phyloP scores from a whole-genome alignment of 1,284 basidiomycete genomes.

The Ustilago trichophora region DNA sequence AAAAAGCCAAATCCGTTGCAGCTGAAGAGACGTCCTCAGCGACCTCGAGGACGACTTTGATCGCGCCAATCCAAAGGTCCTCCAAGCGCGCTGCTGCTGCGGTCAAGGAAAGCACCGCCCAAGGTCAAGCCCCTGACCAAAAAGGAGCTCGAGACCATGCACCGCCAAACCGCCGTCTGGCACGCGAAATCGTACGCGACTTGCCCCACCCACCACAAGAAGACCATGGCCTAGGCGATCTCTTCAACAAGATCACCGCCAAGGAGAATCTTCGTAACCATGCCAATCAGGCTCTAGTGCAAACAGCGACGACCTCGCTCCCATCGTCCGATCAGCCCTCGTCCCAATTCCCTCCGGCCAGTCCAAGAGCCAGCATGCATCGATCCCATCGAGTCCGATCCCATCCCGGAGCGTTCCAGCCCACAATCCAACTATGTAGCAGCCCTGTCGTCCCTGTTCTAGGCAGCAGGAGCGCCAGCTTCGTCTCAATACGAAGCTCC shows the following conservation, averaged over 20 bases:
- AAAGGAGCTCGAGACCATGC: conserved; percentile 58
- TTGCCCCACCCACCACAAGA: conserved; percentile 39
- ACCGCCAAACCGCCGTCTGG: conserved; percentile 52
- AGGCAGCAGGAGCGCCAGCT: conserved; percentile 33
- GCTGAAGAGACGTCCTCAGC: conserved; percentile 29
- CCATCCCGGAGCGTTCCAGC: conserved; percentile 34
- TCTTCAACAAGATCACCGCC: conserved; percentile 49
- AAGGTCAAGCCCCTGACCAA: conserved; percentile 51
- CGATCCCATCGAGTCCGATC: conserved; percentile 46
- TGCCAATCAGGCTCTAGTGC: background rate
- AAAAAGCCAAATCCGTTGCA: conserved; percentile 8
- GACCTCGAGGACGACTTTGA: conserved; percentile 29
- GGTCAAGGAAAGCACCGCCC: conserved; percentile 19
- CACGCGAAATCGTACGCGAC: conserved; percentile 48
- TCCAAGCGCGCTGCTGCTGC: conserved; percentile 17
- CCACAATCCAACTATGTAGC: conserved; percentile 24
- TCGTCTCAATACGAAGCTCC: conserved; percentile 20
- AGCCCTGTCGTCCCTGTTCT: conserved; percentile 34
- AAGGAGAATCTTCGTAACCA: conserved; percentile 10
- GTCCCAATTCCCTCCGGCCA: conserved; percentile 40
- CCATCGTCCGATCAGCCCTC: conserved; percentile 23
- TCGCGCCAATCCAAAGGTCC: conserved; percentile 14
- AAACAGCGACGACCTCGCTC: background rate
- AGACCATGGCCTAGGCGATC: conserved; percentile 50
- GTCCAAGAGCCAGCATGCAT: conserved; percentile 40